Conservation (phyloP, 768 basidiomycete genomes). For the Floccularia luteovirens region DNA sequence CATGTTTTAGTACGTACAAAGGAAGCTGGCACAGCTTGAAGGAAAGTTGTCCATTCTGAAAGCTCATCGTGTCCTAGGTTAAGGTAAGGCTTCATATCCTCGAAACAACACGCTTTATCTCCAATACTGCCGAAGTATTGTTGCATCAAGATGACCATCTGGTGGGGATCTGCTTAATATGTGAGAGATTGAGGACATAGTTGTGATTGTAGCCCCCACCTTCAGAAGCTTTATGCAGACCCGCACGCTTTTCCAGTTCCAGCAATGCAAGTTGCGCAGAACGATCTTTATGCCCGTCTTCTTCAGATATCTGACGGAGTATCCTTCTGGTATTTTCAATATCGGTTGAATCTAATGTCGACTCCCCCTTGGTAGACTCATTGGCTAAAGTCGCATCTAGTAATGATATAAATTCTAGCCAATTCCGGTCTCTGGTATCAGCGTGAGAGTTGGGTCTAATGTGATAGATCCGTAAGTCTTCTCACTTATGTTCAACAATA, state of each 20-base stretch:
- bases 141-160: conserved; percentile 43
- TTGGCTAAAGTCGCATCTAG: conserved; percentile 56
- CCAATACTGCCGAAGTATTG: conserved; percentile 68
- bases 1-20: conserved; percentile 45
- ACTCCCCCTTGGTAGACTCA: conserved; percentile 8
- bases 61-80: conserved; percentile 38
- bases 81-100: conserved; percentile 72
- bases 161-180: conserved; percentile 29
- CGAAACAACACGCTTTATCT: conserved; percentile 80
- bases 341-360: conserved; percentile 25
- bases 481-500: conserved; percentile 56
- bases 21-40: conserved; percentile 36
- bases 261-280: conserved; percentile 67
- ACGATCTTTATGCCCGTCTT: conserved; percentile 68
- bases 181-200: neutral
- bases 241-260: conserved; percentile 63
- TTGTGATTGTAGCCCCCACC: conserved; percentile 20
- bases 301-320: conserved; percentile 47
- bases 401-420: conserved; percentile 76
- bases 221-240: conserved; percentile 36
- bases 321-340: conserved; percentile 30
- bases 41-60: conserved; percentile 44
- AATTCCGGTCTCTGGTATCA: conserved; percentile 64
- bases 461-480: too few species aligned
- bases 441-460: too few species aligned